Evolutionary conservation across 2,329 filamentous ascomycete genomes (phyloP).

Genomic region (Fusarium zealandicum): DNA sequence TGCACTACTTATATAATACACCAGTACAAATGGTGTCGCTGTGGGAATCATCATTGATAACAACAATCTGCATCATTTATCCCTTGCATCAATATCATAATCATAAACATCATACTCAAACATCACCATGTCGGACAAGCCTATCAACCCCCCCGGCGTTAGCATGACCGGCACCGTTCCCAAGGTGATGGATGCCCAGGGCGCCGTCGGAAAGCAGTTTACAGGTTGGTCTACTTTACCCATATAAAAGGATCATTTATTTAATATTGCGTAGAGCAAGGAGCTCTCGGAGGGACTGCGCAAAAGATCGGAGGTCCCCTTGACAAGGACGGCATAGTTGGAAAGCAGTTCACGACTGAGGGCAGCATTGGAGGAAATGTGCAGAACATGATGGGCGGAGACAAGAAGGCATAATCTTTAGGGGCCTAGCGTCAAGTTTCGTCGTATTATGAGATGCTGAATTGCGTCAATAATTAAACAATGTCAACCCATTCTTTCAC

Average conservation of each 20-base stretch:
- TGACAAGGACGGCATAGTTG: conserved; percentile 59
- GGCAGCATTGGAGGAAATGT: conserved; percentile 62
- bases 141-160: background rate
- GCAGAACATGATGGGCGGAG: conserved; percentile 54
- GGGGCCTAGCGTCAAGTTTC: no score
- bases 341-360: conserved; percentile 62
- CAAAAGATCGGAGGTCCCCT: conserved; percentile 60
- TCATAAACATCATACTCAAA: background rate
- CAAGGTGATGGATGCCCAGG: conserved; percentile 56
- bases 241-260: fast-evolving
- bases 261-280: conserved; percentile 47
- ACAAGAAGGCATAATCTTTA: conserved; percentile 38
- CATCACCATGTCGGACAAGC: conserved; percentile 27
- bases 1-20: background rate
- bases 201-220: conserved; percentile 63
- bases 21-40: background rate
- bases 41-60: background rate
- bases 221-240: conserved; percentile 48
- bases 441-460: background rate
- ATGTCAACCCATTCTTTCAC: background rate
- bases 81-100: background rate
- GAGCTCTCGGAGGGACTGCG: conserved; percentile 58
- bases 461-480: background rate
- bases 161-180: conserved; percentile 37
- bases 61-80: background rate